Percentiles rank a stretch among this genome's conserved stretches.
Conservation (phyloP, 768 basidiomycete species). For the Lactarius vividus region DNA sequence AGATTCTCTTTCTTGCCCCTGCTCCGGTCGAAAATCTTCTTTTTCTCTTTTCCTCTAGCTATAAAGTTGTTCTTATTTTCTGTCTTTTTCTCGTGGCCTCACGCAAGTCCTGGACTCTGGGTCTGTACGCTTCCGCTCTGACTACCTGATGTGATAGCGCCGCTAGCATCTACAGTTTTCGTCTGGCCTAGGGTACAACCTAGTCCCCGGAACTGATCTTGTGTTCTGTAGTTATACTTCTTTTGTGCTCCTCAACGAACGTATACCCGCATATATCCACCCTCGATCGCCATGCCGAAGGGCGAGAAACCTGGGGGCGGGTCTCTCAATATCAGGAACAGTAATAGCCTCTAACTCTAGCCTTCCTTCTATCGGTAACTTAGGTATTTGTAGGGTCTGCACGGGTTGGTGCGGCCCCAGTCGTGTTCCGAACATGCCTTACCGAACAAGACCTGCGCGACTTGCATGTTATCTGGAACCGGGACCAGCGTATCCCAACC, state of each 20-base stretch:
- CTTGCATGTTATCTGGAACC: conserved; percentile 11
- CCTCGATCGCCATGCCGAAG: not conserved
- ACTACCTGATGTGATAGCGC: not conserved
- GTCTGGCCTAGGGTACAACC: not conserved
- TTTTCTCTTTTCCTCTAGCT: no score
- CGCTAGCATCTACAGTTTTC: not conserved
- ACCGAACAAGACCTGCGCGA: conserved; percentile 4
- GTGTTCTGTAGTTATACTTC: not conserved
- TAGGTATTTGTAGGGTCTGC: not conserved
- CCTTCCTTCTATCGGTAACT: not conserved
- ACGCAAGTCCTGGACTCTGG: not conserved
- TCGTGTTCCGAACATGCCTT: not conserved
- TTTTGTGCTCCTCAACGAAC: not conserved
- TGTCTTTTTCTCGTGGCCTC: not conserved
- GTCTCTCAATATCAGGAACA: not conserved
- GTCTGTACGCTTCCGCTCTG: not conserved
- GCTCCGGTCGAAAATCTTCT: no score
- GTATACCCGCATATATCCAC: not conserved
- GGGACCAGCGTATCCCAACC: conserved; percentile 15
- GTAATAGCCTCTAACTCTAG: not conserved
- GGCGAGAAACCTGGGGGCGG: not conserved
- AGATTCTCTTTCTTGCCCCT: no score
- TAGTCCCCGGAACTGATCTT: not conserved
- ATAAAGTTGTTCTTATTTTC: not conserved
- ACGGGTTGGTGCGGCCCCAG: not conserved